Evolutionary conservation across 495 filamentous ascomycete species (phyloP).

Genomic region (Glarea lozoyensis): DNA sequence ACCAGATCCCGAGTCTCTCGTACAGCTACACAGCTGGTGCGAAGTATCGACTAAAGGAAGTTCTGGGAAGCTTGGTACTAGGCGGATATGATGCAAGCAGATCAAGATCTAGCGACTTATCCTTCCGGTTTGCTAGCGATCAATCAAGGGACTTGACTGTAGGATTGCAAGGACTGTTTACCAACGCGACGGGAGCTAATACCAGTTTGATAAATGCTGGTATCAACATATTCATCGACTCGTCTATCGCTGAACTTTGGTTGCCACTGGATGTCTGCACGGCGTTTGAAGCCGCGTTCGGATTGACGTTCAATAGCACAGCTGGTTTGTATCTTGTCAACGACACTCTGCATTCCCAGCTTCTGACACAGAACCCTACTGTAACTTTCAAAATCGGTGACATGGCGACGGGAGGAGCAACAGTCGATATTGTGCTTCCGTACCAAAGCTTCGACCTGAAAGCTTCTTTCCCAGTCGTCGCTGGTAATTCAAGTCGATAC

Average conservation of each 20-base stretch:
- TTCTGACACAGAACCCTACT: background rate
- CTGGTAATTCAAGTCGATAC: conserved; percentile 25
- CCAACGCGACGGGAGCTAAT: conserved; percentile 10
- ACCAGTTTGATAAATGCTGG: no score
- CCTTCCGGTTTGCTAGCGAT: conserved; percentile 33
- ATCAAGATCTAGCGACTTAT: conserved; percentile 34
- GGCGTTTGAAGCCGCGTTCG: background rate
- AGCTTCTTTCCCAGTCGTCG: conserved; percentile 13
- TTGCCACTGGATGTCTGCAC: background rate
- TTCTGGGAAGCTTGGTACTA: conserved; percentile 41
- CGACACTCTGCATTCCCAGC: background rate
- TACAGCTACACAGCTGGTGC: conserved; percentile 50
- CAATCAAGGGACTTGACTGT: conserved; percentile 39
- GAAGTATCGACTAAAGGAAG: conserved; percentile 39
- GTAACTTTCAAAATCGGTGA: background rate
- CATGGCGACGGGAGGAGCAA: conserved; percentile 10
- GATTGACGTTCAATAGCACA: background rate
- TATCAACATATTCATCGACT: no score
- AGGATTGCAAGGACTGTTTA: conserved; percentile 35
- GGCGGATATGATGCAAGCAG: conserved; percentile 46
- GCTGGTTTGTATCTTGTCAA: background rate
- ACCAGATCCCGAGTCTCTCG: conserved; percentile 40
- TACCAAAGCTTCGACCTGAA: conserved; percentile 42
- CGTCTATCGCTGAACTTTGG: no score
- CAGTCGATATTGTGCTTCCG: conserved; percentile 38